Conservation (phyloP, 176 grass and related monocot species). For the Lolium perenne region DNA sequence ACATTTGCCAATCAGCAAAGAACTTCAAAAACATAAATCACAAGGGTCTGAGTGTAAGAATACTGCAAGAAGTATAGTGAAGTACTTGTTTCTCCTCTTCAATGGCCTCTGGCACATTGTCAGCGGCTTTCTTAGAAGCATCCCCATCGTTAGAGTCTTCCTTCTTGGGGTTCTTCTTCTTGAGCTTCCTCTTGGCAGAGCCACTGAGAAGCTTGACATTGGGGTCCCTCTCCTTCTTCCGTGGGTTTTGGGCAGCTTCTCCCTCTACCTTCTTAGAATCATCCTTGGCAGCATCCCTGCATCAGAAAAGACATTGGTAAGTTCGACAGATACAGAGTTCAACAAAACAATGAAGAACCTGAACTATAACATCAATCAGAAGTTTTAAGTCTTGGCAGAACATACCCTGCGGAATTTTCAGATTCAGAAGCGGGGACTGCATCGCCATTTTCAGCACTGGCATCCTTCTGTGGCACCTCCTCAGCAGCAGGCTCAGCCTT, state of each 20-base stretch:
- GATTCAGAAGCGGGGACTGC: slow-evolving; percentile 25
- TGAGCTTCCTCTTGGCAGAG: slow-evolving; percentile 46
- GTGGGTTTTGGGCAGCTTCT: neutral
- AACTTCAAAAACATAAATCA: neutral
- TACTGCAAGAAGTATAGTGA: neutral
- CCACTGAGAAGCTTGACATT: neutral
- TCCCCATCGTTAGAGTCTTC: neutral
- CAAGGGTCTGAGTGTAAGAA: neutral
- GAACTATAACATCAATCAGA: neutral
- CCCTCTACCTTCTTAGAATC: neutral
- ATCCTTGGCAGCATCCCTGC: slow-evolving; percentile 23
- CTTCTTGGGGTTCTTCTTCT: slow-evolving; percentile 20
- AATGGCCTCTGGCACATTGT: neutral
- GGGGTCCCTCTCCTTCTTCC: neutral
- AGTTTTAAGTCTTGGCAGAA: neutral
- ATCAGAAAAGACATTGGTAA: neutral
- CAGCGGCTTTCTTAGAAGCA: neutral
- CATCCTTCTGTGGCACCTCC: neutral
- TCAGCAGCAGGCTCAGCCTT: neutral
- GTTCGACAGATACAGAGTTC: neutral
- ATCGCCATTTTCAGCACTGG: neutral
- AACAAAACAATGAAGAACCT: neutral
- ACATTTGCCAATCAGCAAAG: neutral
- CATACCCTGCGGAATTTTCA: slow-evolving; percentile 15
- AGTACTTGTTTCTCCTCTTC: slow-evolving; percentile 27